These are phyloP conservation scores for Hylodesmum podocarpum DNA, from an alignment of 306 rosid species.

Conservation along the genomic window DNA sequence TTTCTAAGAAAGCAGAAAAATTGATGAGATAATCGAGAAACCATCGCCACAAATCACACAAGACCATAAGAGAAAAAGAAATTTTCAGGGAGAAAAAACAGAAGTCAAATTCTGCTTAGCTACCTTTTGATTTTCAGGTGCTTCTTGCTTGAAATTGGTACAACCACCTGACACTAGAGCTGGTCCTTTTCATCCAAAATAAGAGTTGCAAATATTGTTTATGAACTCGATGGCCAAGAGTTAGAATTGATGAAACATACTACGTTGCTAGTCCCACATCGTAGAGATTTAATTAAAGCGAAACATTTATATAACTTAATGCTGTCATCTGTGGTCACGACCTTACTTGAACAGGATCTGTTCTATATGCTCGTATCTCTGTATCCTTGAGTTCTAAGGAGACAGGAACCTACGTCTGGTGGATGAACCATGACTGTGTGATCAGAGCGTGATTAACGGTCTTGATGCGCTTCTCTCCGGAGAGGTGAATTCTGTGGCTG, in stretches of 20 bases:
- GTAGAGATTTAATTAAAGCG: neutral
- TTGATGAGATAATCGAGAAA: neutral
- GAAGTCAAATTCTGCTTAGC: neutral
- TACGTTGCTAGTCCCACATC: neutral
- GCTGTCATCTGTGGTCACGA: no score
- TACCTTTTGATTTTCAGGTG: slow-evolving; percentile 40
- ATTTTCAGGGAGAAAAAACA: no score
- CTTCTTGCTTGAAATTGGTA: slow-evolving; percentile 69
- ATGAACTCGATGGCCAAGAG: neutral
- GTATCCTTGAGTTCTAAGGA: no score
- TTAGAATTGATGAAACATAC: neutral
- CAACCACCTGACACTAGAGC: slow-evolving; percentile 41
- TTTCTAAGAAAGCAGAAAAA: neutral
- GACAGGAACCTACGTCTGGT: no score
- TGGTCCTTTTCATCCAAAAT: neutral
- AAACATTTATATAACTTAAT: no score
- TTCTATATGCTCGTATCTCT: no score
- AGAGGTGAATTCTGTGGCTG: no score
- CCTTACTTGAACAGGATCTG: no score
- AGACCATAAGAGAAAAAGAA: neutral
- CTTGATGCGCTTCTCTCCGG: fast-evolving
- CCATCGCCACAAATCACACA: neutral
- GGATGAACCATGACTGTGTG: neutral
- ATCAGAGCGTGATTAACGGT: slow-evolving; percentile 28
- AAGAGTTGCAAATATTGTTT: neutral